These are phyloP conservation scores for Tricholoma flavovirens DNA, from an alignment of 768 basidiomycete species.

Conservation along the genomic window DNA sequence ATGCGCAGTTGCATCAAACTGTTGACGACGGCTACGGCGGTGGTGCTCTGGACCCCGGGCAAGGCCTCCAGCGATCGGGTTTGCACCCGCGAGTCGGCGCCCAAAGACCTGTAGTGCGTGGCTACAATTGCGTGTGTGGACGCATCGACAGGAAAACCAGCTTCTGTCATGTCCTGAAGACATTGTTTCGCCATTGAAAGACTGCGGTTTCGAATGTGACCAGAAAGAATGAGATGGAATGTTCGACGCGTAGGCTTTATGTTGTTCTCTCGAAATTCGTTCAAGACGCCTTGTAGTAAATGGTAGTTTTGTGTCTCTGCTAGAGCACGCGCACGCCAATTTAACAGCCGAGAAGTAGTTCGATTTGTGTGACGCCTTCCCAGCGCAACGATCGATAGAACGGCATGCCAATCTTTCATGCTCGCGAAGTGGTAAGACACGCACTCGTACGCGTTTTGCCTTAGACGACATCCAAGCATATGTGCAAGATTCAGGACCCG, in stretches of 20 bases:
- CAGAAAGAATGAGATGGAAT: conserved; percentile 63
- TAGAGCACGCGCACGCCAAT: conserved; percentile 64
- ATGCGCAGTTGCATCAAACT: conserved; percentile 58
- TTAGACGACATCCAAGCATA: conserved; percentile 42
- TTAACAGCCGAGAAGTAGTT: conserved; percentile 52
- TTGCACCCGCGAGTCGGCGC: conserved; percentile 51
- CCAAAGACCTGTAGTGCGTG: conserved; percentile 53
- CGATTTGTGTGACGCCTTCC: conserved; percentile 44
- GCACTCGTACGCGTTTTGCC: conserved; percentile 53
- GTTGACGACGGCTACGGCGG: conserved; percentile 59
- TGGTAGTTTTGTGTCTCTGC: conserved; percentile 48
- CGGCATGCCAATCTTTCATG: conserved; percentile 41
- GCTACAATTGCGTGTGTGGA: conserved; percentile 58
- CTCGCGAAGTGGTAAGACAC: conserved; percentile 45
- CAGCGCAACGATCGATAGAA: conserved; percentile 43
- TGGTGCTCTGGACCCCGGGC: conserved; percentile 29
- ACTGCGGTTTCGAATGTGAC: conserved; percentile 64
- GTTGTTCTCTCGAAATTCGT: conserved; percentile 42
- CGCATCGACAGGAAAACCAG: conserved; percentile 48
- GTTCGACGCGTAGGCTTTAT: conserved; percentile 54
- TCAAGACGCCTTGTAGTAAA: conserved; percentile 38
- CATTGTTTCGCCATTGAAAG: conserved; percentile 47
- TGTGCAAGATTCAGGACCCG: conserved; percentile 44
- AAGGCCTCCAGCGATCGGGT: conserved; percentile 45
- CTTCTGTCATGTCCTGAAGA: conserved; percentile 51